A percentile compares a stretch with the other conserved stretches of the same genome.
Conservation (phyloP, 352 stramenopile species). For the Phytophthora vignae region DNA sequence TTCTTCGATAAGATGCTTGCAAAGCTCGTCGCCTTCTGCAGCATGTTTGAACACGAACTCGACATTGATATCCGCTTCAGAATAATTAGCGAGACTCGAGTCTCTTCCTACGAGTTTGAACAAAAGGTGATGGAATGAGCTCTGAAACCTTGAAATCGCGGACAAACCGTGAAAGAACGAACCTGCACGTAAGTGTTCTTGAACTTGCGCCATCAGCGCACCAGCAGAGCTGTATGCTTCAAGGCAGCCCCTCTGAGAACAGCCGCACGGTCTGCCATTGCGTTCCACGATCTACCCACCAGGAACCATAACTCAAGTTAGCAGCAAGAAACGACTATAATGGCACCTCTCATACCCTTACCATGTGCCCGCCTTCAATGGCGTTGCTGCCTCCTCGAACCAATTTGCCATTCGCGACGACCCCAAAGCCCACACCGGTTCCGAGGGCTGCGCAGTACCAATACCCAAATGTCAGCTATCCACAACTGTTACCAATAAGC, state of each 20-base stretch:
- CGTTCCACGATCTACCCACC: constrained; percentile 78
- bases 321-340: neutral
- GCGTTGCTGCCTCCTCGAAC: constrained; percentile 71
- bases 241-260: constrained; percentile 77
- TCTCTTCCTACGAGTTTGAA: constrained; percentile 44
- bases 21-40: constrained; percentile 71
- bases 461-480: neutral
- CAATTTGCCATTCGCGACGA: constrained; percentile 71
- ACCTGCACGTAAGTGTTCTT: constrained; percentile 73
- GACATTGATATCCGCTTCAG: constrained; percentile 62
- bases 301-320: neutral
- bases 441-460: constrained; percentile 58
- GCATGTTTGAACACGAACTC: constrained; percentile 81
- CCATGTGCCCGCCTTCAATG: constrained; percentile 86
- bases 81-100: constrained; percentile 56
- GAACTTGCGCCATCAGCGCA: constrained; percentile 68
- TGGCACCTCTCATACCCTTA: constrained; percentile 20
- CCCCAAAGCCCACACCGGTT: constrained; percentile 75
- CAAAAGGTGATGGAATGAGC: neutral
- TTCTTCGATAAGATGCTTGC: constrained; percentile 73
- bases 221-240: constrained; percentile 82
- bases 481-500: neutral
- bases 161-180: constrained; percentile 4
- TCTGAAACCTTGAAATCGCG: neutral
- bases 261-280: constrained; percentile 79